A percentile compares a stretch with the other conserved stretches of the same genome.
phyloP scores from a whole-genome alignment of 202 grass and related monocot genomes.

The Bolboschoenoplectus hybrid region DNA sequence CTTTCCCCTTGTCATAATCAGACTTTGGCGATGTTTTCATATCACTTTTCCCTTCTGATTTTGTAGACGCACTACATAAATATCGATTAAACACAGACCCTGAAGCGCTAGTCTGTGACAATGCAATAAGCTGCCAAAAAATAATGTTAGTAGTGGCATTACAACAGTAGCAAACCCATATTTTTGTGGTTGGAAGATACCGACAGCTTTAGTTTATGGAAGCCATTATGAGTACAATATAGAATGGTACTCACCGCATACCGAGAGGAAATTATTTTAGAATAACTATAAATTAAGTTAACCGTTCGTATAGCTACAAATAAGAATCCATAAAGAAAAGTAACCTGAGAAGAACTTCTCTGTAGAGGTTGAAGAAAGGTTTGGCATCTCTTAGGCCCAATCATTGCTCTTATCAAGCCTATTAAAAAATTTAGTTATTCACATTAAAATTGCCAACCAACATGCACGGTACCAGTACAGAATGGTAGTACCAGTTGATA shows the following conservation, averaged over 20 bases:
- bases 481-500: not conserved
- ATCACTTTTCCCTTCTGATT: not conserved
- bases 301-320: not conserved
- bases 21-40: constrained; percentile 23
- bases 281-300: not conserved
- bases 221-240: not conserved
- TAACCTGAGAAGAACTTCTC: constrained; percentile 30
- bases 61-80: constrained; percentile 21
- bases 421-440: not conserved
- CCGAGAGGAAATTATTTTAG: not conserved
- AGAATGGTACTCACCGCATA: not conserved
- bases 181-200: not conserved
- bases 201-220: not conserved
- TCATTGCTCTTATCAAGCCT: constrained; percentile 37
- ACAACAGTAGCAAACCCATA: not conserved
- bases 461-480: not conserved
- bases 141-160: not conserved
- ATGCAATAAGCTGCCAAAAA: constrained; percentile 27
- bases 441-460: not conserved
- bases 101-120: not conserved
- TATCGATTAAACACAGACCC: constrained; percentile 8
- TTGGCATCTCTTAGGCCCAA: constrained; percentile 20
- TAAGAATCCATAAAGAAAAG: not conserved
- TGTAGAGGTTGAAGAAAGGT: constrained; percentile 33
- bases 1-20: constrained; percentile 25